Base-by-base conservation (phyloP, 2,329 filamentous ascomycete species). In the Fusarium austroafricanum region DNA sequence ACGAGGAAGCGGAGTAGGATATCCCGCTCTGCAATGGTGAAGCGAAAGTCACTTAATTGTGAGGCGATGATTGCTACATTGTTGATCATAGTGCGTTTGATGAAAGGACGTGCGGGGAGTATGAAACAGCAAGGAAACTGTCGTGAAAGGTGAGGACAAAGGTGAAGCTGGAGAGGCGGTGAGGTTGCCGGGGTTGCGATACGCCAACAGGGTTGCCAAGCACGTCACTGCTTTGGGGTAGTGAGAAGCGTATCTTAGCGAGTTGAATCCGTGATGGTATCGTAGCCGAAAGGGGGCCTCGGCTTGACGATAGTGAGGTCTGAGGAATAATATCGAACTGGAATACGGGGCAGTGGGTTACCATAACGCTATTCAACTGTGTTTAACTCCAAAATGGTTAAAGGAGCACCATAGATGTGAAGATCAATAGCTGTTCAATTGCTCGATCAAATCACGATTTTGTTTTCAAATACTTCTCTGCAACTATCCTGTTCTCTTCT, bases 1-100 rank as follows among this genome's bases (percentile, higher is more conserved):
- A 53, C 28, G 7, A 65, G 42, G 23, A 65, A 39, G 38, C 55
- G 47, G 10, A 65, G 28, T 10, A 64, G 29, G 10, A 53, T 15
- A 17, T 65, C 61, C n/a, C 59, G 43, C 21, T 64, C 51, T 14
- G 28, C 6, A 6, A 51, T 51, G 2, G 51, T 64, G 39, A 64
- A 50, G 20, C 29, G 35, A 11, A 46, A 7, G 7, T 37, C 42
- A 20, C 37, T 42, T 15, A 59, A 11, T 10, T 29, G 31, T 17
- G 52, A 46, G 23, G 39, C 17, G 26, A 59, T 38, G 1, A 15
- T 21, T 23, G n/a, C 31, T 37, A 21, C 51, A 64, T 64, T 40
- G 4, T 26, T 44, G 8, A 21, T 18, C 43, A 42, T 64, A 7
- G 8, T 64, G 28, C 44, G 15, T 29, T 37, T 5, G 6, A 18